phyloP scores from a whole-genome alignment of 306 rosid genomes.

The Quercus parvula region DNA sequence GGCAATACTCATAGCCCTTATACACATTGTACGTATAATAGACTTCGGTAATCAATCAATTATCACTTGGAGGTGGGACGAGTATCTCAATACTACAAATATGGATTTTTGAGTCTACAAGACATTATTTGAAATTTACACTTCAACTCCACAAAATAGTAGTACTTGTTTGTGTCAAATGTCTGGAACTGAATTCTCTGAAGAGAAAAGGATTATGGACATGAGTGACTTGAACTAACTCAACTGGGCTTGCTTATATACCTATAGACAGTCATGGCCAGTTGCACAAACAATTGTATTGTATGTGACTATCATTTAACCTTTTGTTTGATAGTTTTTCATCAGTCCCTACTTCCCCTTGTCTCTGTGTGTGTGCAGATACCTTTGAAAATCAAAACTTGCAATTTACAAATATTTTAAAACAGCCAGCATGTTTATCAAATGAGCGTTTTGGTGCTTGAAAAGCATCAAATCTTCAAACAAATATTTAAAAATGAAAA shows the following conservation, averaged over 20 bases:
- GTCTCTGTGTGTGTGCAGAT: background rate
- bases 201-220: background rate
- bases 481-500: background rate
- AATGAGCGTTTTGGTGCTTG: background rate
- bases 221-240: background rate
- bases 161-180: background rate
- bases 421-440: background rate
- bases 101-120: background rate
- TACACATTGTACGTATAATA: background rate
- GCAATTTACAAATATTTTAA: background rate
- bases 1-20: background rate
- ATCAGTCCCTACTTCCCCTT: background rate
- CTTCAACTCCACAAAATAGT: background rate
- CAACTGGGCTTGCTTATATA: background rate
- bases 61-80: background rate
- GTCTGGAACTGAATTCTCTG: background rate
- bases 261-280: background rate
- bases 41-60: background rate
- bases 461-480: background rate
- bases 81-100: background rate
- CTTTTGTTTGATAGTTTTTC: background rate
- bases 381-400: background rate
- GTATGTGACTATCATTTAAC: background rate
- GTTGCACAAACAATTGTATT: background rate
- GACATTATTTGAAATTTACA: background rate